Percentiles rank a stretch among this genome's conserved stretches.
These are phyloP conservation scores for Neophaeococcomyces aloes DNA, from an alignment of 2,329 filamentous ascomycete genomes.

Conservation along the genomic window DNA sequence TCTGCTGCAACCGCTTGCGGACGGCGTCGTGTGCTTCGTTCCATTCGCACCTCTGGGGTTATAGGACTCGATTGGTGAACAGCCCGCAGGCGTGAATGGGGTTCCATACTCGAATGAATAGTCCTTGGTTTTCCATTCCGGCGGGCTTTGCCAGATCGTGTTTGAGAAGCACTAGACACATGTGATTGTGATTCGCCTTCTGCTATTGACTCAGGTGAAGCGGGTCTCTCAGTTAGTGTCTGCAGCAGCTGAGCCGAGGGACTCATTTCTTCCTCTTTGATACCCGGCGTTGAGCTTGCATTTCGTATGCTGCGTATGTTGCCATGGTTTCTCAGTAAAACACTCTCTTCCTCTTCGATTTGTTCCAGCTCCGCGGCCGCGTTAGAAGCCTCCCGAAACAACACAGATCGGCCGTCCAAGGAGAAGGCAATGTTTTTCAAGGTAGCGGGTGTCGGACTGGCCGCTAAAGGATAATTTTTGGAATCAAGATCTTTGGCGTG, in stretches of 20 bases:
- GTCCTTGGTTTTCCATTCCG: slow-evolving; percentile 6
- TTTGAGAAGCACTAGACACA: neutral
- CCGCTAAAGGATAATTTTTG: slow-evolving; percentile 82
- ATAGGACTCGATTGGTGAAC: slow-evolving; percentile 6
- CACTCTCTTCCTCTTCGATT: slow-evolving; percentile 17
- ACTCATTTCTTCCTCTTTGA: neutral
- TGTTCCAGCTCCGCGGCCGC: slow-evolving; percentile 41
- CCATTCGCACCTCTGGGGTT: slow-evolving; percentile 6
- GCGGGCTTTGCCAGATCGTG: neutral
- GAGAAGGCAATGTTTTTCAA: slow-evolving; percentile 69
- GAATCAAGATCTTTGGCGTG: slow-evolving; percentile 64
- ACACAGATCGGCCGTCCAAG: slow-evolving; percentile 50
- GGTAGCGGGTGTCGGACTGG: slow-evolving; percentile 67
- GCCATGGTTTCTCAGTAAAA: slow-evolving; percentile 15
- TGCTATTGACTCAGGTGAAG: slow-evolving; percentile 20
- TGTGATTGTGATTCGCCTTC: slow-evolving; percentile 12
- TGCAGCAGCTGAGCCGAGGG: neutral
- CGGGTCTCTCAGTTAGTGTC: slow-evolving; percentile 11
- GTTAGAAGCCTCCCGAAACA: slow-evolving; percentile 54
- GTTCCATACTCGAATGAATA: neutral
- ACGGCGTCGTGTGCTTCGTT: slow-evolving; percentile 1
- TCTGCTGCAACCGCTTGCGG: slow-evolving; percentile 5
- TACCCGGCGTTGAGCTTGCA: neutral
- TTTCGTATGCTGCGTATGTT: slow-evolving; percentile 15
- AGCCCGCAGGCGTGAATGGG: slow-evolving; percentile 11